Evolutionary conservation across 805 yeast species (phyloP).

Genomic region (Wickerhamomyces silvicola): DNA sequence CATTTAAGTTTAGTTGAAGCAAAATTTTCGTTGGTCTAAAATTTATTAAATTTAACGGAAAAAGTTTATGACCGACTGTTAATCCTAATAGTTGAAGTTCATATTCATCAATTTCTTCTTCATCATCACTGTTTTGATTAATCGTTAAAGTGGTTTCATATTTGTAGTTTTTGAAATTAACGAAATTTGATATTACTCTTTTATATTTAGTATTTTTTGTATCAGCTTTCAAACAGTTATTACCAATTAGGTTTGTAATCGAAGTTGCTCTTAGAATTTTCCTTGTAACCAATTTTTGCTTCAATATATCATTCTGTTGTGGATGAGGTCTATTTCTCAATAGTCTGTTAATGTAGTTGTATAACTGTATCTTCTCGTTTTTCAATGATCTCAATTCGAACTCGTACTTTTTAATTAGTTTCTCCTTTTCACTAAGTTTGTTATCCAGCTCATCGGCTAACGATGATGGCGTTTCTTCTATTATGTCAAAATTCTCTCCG

Average conservation of each 20-base stretch:
- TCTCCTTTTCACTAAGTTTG: conserved; percentile 11
- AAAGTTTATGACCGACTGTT: too few species aligned
- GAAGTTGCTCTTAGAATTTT: conserved; percentile 20
- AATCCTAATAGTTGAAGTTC: too few species aligned
- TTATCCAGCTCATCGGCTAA: conserved; percentile 6
- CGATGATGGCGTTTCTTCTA: conserved; percentile 2
- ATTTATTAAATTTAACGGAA: too few species aligned
- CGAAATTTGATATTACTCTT: conserved; percentile 2
- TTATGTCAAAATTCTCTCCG: conserved; percentile 3
- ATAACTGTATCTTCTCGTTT: conserved; percentile 20
- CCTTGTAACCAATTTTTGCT: conserved; percentile 19
- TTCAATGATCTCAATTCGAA: conserved; percentile 18
- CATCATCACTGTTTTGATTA: background rate
- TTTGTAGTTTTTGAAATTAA: conserved; percentile 1
- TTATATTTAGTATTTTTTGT: background rate
- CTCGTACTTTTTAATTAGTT: conserved; percentile 3
- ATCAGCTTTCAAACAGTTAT: too few species aligned
- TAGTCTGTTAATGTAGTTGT: conserved; percentile 19
- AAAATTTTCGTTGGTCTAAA: too few species aligned
- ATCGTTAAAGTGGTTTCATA: background rate
- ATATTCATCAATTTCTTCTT: background rate
- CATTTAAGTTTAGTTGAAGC: too few species aligned
- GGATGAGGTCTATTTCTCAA: conserved; percentile 12
- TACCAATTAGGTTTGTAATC: background rate
- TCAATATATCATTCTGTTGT: conserved; percentile 18